Conservation (phyloP, 2,329 filamentous ascomycete genomes). For the Fusarium sulawesiense region DNA sequence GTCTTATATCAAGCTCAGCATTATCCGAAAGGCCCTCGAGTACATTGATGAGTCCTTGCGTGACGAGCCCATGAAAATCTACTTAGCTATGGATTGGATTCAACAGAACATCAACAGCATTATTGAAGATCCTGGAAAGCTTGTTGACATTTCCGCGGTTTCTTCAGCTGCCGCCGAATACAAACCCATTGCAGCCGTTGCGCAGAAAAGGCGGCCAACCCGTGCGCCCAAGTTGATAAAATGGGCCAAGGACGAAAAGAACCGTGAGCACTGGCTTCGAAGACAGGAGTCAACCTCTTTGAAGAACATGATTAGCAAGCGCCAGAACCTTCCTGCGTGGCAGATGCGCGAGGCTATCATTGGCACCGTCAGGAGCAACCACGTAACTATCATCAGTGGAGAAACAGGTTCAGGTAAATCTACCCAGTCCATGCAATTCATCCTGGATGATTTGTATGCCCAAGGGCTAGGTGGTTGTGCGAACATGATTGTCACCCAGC, state of each 20-base stretch:
- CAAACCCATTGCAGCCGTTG: slow-evolving; percentile 47
- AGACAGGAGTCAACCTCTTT: slow-evolving; percentile 74
- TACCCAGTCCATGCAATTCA: slow-evolving; percentile 95
- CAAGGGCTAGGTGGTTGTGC: slow-evolving; percentile 78
- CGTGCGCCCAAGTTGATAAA: slow-evolving; percentile 69
- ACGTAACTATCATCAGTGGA: slow-evolving; percentile 96
- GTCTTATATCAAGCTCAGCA: slow-evolving; percentile 91
- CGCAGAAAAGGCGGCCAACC: slow-evolving; percentile 49
- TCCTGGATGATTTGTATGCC: slow-evolving; percentile 89
- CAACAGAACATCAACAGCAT: slow-evolving; percentile 86
- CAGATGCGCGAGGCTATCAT: slow-evolving; percentile 81
- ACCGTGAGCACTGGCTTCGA: slow-evolving; percentile 74
- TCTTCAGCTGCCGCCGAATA: slow-evolving; percentile 73
- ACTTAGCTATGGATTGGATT: slow-evolving; percentile 90
- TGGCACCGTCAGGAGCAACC: slow-evolving; percentile 76
- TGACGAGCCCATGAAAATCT: slow-evolving; percentile 90
- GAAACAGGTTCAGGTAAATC: slow-evolving; percentile 98
- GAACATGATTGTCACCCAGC: slow-evolving; percentile 96
- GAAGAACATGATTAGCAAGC: slow-evolving; percentile 78
- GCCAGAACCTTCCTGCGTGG: slow-evolving; percentile 88
- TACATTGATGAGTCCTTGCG: slow-evolving; percentile 77
- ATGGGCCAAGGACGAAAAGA: slow-evolving; percentile 70
- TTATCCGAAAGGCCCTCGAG: slow-evolving; percentile 79
- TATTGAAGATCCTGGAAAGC: slow-evolving; percentile 83
- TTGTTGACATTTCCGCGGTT: slow-evolving; percentile 86